Evolutionary conservation across 108 stramenopile genomes (phyloP).

Genomic region (Pseudonitzschia delicatissima): DNA sequence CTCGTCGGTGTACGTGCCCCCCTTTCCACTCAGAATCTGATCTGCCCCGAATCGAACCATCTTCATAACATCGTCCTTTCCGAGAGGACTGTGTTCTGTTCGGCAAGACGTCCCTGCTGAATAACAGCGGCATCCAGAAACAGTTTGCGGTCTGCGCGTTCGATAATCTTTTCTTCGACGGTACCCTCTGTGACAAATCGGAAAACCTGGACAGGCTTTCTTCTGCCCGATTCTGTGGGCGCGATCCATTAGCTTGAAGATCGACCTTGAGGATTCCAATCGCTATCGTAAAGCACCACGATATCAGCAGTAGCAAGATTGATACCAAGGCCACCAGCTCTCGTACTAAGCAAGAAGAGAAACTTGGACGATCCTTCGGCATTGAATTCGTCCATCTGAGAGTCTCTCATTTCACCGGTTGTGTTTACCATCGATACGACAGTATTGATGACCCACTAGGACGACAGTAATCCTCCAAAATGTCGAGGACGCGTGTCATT

Average conservation of each 20-base stretch:
- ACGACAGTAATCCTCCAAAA: slow-evolving; percentile 94
- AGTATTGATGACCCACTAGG: slow-evolving; percentile 79
- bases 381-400: slow-evolving; percentile 96
- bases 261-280: slow-evolving; percentile 86
- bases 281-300: slow-evolving; percentile 95
- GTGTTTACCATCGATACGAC: slow-evolving; percentile 98
- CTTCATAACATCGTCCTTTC: slow-evolving; percentile 95
- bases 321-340: slow-evolving; percentile 97
- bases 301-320: slow-evolving; percentile 98
- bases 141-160: slow-evolving; percentile 97
- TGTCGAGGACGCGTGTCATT: slow-evolving; percentile 96
- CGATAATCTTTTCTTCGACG: slow-evolving; percentile 98
- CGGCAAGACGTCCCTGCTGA: slow-evolving; percentile 94
- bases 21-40: slow-evolving; percentile 88
- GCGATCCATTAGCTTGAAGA: slow-evolving; percentile 91
- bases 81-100: slow-evolving; percentile 83
- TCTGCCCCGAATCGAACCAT: slow-evolving; percentile 99
- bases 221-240: slow-evolving; percentile 97
- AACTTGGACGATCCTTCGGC: slow-evolving; percentile 89
- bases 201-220: slow-evolving; percentile 97
- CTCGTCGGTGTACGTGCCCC: slow-evolving; percentile 89
- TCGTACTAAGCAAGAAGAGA: slow-evolving; percentile 93
- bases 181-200: slow-evolving; percentile 96
- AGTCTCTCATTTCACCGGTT: slow-evolving; percentile 88
- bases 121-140: slow-evolving; percentile 99